Evolutionary conservation across 306 rosid species (phyloP).

Genomic region (Medicago ruthenica): DNA sequence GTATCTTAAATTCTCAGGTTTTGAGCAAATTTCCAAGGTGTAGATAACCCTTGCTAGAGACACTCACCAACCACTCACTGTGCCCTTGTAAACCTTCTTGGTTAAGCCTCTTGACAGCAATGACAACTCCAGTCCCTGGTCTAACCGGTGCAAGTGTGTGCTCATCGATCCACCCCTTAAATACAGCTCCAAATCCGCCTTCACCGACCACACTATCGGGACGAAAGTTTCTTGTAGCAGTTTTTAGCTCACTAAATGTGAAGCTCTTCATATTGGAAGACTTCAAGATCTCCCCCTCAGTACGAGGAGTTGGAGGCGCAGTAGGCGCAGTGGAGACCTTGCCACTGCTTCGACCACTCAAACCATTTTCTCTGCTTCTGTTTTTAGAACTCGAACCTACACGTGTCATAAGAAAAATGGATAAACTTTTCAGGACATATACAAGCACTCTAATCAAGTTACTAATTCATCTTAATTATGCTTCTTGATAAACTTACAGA

Average conservation of each 20-base stretch:
- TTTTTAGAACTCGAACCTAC: conserved; percentile 59
- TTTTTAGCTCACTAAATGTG: conserved; percentile 70
- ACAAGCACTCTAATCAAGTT: conserved; percentile 19
- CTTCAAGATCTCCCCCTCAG: conserved; percentile 91
- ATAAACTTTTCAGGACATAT: conserved; percentile 29
- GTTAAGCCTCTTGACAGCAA: conserved; percentile 94
- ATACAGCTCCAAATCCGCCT: conserved; percentile 95
- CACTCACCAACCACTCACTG: conserved; percentile 98
- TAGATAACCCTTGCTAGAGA: conserved; percentile 3
- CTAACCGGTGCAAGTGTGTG: conserved; percentile 69
- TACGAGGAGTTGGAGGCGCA: conserved; percentile 75
- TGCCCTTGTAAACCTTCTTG: conserved; percentile 98
- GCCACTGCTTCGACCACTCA: conserved; percentile 55
- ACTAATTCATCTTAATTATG: conserved; percentile 30
- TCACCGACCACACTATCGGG: conserved; percentile 98
- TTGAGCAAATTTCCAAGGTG: conserved; percentile 11
- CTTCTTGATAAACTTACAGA: background rate
- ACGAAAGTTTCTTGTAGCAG: conserved; percentile 92
- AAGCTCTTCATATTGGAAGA: conserved; percentile 81
- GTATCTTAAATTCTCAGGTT: conserved; percentile 20
- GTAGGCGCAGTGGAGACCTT: conserved; percentile 57
- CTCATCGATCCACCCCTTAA: conserved; percentile 97
- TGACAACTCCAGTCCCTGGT: conserved; percentile 88
- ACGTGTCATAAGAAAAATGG: conserved; percentile 26
- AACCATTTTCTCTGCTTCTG: conserved; percentile 45